phyloP scores from a whole-genome alignment of 352 stramenopile species.

The Phytophthora brassicae region DNA sequence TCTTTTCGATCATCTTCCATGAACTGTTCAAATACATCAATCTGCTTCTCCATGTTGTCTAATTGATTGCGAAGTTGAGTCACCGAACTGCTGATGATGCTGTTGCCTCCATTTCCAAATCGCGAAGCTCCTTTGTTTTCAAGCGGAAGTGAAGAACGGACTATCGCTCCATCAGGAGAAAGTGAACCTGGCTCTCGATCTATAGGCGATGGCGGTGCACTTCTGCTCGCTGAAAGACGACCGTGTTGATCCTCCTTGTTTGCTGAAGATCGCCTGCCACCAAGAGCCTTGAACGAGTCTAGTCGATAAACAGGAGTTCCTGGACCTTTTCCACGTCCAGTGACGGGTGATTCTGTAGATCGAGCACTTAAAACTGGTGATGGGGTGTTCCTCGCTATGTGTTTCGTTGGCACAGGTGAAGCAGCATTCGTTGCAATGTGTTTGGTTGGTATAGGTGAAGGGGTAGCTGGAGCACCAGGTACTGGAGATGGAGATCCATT shows the following conservation, averaged over 20 bases:
- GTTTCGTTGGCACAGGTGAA: conserved; percentile 29
- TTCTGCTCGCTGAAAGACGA: conserved; percentile 45
- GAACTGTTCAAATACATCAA: conserved; percentile 87
- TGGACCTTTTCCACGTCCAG: conserved; percentile 16
- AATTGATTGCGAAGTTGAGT: conserved; percentile 79
- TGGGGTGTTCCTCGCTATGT: conserved; percentile 34
- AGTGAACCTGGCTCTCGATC: conserved; percentile 36
- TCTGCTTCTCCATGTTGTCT: conserved; percentile 89
- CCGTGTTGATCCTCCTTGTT: conserved; percentile 22
- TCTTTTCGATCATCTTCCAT: conserved; percentile 89
- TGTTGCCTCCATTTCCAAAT: conserved; percentile 42
- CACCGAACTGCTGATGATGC: conserved; percentile 70
- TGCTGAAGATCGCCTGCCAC: conserved; percentile 26
- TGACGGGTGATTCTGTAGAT: conserved; percentile 30
- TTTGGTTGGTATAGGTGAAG: conserved; percentile 30
- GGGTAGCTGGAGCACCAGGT: conserved; percentile 21
- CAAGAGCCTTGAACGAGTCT: conserved; percentile 36
- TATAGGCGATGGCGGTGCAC: conserved; percentile 53
- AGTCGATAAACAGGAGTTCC: conserved; percentile 32
- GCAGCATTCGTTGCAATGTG: conserved; percentile 23
- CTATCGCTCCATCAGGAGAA: conserved; percentile 34
- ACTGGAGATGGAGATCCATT: conserved; percentile 30
- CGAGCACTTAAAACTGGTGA: conserved; percentile 34
- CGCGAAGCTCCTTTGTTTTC: conserved; percentile 20
- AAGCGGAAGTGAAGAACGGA: conserved; percentile 33